phyloP scores from a whole-genome alignment of 495 filamentous ascomycete genomes.

The Staphylotrichum longicolle region DNA sequence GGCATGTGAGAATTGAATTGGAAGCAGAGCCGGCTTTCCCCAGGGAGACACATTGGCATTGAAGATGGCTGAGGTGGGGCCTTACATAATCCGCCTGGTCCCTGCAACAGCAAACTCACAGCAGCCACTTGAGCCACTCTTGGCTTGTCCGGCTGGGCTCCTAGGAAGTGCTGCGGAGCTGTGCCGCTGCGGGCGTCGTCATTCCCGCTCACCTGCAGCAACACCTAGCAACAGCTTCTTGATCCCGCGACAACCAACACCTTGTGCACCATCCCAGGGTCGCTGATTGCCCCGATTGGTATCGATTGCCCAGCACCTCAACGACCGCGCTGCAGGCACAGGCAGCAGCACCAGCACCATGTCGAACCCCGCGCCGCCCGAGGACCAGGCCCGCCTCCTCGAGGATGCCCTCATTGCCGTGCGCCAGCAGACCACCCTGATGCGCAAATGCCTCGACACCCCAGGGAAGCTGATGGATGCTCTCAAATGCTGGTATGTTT shows the following conservation, averaged over 20 bases:
- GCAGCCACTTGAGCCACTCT: not conserved
- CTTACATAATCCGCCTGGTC: not conserved
- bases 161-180: constrained; percentile 7
- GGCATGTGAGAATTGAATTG: no score
- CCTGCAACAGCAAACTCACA: not conserved
- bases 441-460: constrained; percentile 96
- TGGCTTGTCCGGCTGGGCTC: not conserved
- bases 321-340: not conserved
- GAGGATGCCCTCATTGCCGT: constrained; percentile 96
- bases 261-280: not conserved
- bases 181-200: constrained; percentile 11
- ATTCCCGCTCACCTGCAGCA: constrained; percentile 1
- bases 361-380: constrained; percentile 66
- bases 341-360: constrained; percentile 29
- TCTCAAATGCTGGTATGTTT: constrained; percentile 90
- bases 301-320: not conserved
- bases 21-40: no score
- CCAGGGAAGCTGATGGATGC: constrained; percentile 99
- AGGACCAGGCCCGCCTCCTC: constrained; percentile 91
- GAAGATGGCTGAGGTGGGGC: not conserved
- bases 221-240: not conserved
- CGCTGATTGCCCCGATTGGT: not conserved
- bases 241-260: not conserved
- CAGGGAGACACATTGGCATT: no score
- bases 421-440: constrained; percentile 90